phyloP scores from a whole-genome alignment of 129 eudicot genomes.

The Deinandra increscens region DNA sequence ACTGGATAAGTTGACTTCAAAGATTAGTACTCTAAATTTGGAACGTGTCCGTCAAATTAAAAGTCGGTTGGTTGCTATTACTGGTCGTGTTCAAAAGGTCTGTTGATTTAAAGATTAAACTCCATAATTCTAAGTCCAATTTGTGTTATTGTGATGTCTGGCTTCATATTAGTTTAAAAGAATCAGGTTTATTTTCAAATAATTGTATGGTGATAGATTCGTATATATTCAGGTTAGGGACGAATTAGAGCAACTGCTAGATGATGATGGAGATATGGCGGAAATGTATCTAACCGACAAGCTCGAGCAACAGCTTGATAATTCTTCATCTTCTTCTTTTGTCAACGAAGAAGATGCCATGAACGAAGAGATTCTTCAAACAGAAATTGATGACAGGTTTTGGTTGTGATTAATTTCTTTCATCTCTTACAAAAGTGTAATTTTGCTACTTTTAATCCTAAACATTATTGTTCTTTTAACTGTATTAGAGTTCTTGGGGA shows the following conservation, averaged over 20 bases:
- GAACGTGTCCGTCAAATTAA: conserved; percentile 73
- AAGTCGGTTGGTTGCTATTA: conserved; percentile 60
- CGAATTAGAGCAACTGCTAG: conserved; percentile 61
- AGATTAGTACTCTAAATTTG: conserved; percentile 61
- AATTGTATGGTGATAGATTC: background rate
- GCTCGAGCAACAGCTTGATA: conserved; percentile 41
- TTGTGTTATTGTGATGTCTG: background rate
- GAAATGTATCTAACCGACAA: conserved; percentile 65
- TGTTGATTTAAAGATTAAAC: conserved; percentile 4
- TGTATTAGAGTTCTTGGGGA: conserved; percentile 18
- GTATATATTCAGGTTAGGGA: conserved; percentile 47
- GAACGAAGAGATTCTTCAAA: conserved; percentile 34
- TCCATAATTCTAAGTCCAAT: background rate
- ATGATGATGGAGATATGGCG: conserved; percentile 67
- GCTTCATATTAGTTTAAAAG: background rate
- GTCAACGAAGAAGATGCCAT: conserved; percentile 31
- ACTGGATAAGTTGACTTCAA: conserved; percentile 53
- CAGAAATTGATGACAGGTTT: conserved; percentile 36
- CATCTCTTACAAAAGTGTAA: background rate
- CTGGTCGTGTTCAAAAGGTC: conserved; percentile 75
- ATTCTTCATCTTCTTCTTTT: conserved; percentile 30
- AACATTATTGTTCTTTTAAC: background rate
- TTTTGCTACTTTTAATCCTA: background rate
- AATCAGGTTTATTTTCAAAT: background rate
- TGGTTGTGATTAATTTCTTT: background rate